Base-by-base conservation (phyloP, 306 rosid species). In the Crataegus laevigata region DNA sequence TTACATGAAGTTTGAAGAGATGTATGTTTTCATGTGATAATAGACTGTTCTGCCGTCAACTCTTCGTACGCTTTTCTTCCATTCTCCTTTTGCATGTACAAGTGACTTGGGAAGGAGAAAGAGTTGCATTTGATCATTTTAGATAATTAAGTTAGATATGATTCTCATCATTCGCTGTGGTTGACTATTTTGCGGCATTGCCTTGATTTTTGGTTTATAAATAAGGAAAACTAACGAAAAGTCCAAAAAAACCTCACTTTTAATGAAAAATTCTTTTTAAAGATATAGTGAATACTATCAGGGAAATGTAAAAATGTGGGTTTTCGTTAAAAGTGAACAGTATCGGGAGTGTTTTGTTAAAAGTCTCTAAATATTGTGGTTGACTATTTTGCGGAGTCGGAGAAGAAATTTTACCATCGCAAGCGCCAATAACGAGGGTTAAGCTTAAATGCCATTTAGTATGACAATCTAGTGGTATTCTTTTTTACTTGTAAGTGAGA, bases 1-100 rank as follows among this genome's bases (percentile, higher is more conserved):
- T 73, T 36, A 4, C 65, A 72, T 72, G 67, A 58, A 57, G 38
- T 58, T 38, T 38, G 76, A 72, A 57, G 55, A 24, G 76, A 36
- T 26, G 25, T 45, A 25, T 3, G 34, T 72, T 5, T 40, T 38
- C 38, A 36, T 58, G 36, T 19, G 1, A 3, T 26, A 59, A 61
- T 14, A 6, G 36, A 60, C 3, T 59, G 12, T n/a, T 3, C 25
- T 21, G 25, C 54, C 54, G 1, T 47, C 54, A 15, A 18, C 21
- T 15, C 18, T 50, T 50, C 21, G 0, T 17, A 21, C 54, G 54
- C 54, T 21, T 1, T 5, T 50, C 54, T 50, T 17, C 54, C 3
- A 8, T 50, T 50, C 21, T 5, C 17, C 17, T 47, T 14, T 47
- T 1, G 54, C 54, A 47, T 2, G 17, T 47, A 4, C 1, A 15